These are phyloP conservation scores for Cyclostephanos tholiformis DNA, from an alignment of 108 stramenopile species.

Conservation along the genomic window DNA sequence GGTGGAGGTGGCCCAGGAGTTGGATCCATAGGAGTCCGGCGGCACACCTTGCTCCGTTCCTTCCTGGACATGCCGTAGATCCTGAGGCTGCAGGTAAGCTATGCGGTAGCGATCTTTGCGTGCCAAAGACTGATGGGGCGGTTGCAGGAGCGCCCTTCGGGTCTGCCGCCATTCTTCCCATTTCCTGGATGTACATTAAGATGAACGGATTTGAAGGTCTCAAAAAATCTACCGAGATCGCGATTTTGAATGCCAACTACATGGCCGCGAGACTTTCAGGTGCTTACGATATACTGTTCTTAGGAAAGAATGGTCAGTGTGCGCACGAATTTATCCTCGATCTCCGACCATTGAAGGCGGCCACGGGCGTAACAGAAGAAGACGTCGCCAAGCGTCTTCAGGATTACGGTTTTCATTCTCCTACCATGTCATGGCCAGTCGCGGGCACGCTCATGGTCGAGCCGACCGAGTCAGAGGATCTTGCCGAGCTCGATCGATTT, in stretches of 20 bases:
- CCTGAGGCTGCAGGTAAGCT: slow-evolving; percentile 83
- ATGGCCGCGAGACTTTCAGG: slow-evolving; percentile 94
- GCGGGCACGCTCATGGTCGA: slow-evolving; percentile 99
- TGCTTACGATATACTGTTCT: slow-evolving; percentile 90
- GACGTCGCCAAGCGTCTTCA: slow-evolving; percentile 96
- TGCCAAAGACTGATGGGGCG: slow-evolving; percentile 78
- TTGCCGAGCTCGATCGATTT: slow-evolving; percentile 97
- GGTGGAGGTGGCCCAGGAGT: slow-evolving; percentile 99
- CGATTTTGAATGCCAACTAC: slow-evolving; percentile 99
- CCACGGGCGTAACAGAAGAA: slow-evolving; percentile 94
- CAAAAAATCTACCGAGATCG: slow-evolving; percentile 85
- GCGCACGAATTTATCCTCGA: slow-evolving; percentile 99
- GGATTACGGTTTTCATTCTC: slow-evolving; percentile 99
- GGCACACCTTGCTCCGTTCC: slow-evolving; percentile 94
- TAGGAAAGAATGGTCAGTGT: slow-evolving; percentile 96
- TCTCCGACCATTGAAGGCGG: slow-evolving; percentile 91
- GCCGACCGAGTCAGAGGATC: slow-evolving; percentile 98
- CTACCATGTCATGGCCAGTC: slow-evolving; percentile 99
- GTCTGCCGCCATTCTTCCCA: slow-evolving; percentile 97
- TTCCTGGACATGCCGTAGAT: slow-evolving; percentile 94
- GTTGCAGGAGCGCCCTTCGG: slow-evolving; percentile 98
- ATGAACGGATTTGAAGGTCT: slow-evolving; percentile 96
- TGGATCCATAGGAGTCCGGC: slow-evolving; percentile 97
- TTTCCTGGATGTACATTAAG: slow-evolving; percentile 99
- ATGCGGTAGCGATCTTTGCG: slow-evolving; percentile 76